A percentile compares a stretch with the other conserved stretches of the same genome.
These are phyloP conservation scores for Sarcodon sp. DNA, from an alignment of 768 basidiomycete species.

Conservation along the genomic window DNA sequence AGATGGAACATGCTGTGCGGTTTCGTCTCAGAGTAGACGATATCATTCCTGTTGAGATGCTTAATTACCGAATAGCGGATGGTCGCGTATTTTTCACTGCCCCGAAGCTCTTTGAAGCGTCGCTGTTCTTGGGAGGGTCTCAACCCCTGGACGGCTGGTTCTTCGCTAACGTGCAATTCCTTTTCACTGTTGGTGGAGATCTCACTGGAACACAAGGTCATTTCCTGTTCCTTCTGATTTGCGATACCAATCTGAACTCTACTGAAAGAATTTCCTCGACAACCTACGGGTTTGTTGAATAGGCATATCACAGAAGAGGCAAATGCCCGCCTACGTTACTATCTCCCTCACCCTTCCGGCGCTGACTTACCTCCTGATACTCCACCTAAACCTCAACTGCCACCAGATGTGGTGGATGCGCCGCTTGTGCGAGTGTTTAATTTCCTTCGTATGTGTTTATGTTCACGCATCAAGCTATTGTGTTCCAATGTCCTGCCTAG, in stretches of 20 bases:
- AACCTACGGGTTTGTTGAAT: constrained; percentile 48
- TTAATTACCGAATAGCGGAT: constrained; percentile 52
- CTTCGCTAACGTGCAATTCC: constrained; percentile 65
- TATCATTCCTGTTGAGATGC: constrained; percentile 75
- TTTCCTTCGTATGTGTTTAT: constrained; percentile 60
- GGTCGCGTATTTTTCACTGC: constrained; percentile 74
- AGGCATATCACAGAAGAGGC: constrained; percentile 65
- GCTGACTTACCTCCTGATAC: constrained; percentile 26
- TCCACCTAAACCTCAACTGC: constrained; percentile 37
- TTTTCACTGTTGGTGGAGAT: constrained; percentile 64
- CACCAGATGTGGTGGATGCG: constrained; percentile 56
- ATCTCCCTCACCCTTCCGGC: constrained; percentile 35
- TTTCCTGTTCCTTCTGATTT: background rate
- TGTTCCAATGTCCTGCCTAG: constrained; percentile 24
- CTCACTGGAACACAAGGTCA: constrained; percentile 59
- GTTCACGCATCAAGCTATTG: constrained; percentile 1
- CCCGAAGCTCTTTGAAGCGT: constrained; percentile 59
- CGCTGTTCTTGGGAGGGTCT: constrained; percentile 62
- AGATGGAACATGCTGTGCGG: constrained; percentile 69
- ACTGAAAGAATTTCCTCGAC: constrained; percentile 55
- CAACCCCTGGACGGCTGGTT: constrained; percentile 74
- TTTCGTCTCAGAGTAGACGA: constrained; percentile 73
- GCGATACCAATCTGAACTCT: background rate
- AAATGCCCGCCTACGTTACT: constrained; percentile 51
- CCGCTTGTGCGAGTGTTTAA: constrained; percentile 82